Conservation (phyloP, 2,329 filamentous ascomycete species). For the Aspergillus piperis region DNA sequence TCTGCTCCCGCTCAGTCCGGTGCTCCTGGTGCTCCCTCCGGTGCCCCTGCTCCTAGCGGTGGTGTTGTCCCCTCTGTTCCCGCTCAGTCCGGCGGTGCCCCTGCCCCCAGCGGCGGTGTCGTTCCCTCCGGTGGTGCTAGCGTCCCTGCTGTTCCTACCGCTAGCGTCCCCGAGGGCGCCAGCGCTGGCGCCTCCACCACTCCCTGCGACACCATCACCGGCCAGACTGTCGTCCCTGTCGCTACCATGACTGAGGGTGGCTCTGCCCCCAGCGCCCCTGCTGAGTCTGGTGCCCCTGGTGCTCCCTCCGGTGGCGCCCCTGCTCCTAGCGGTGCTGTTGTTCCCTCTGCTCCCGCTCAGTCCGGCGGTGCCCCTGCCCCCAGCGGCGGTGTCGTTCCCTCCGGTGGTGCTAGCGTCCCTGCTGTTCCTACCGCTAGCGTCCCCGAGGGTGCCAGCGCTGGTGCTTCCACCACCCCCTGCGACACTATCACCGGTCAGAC, state of each 20-base stretch:
- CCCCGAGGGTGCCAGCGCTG: no score
- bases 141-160: slow-evolving; percentile 9
- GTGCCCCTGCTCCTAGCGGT: not conserved
- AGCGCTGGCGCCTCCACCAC: not conserved
- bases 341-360: no score
- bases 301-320: no score
- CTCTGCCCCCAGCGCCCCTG: slow-evolving; percentile 13
- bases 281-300: not conserved
- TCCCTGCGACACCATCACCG: slow-evolving; percentile 15
- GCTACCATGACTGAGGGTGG: slow-evolving; percentile 13
- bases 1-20: slow-evolving; percentile 11
- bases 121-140: slow-evolving; percentile 4
- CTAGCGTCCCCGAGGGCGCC: slow-evolving; percentile 4
- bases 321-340: no score
- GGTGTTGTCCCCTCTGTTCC: slow-evolving; percentile 13
- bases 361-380: no score
- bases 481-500: no score
- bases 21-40: slow-evolving; percentile 13
- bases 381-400: no score
- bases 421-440: no score
- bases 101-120: slow-evolving; percentile 12
- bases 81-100: slow-evolving; percentile 2
- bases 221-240: slow-evolving; percentile 14
- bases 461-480: no score
- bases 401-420: no score